Evolutionary conservation across 2,329 filamentous ascomycete species (phyloP).

Genomic region (Cryphonectria radicalis): DNA sequence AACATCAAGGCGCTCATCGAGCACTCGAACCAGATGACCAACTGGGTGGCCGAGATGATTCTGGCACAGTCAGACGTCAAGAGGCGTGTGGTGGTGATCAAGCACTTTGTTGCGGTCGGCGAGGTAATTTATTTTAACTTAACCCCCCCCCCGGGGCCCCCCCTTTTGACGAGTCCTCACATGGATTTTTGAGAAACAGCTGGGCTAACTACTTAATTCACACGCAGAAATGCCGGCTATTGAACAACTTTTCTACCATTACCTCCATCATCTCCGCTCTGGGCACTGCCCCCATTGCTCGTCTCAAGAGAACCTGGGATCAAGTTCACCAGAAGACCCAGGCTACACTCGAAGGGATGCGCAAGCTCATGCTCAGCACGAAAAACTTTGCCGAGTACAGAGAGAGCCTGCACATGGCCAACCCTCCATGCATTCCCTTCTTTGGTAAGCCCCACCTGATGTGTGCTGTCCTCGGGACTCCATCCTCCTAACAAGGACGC

Average conservation of each 20-base stretch:
- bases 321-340: conserved; percentile 87
- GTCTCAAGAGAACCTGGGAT: conserved; percentile 91
- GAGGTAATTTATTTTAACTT: conserved; percentile 67
- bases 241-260: conserved; percentile 97
- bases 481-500: conserved; percentile 27
- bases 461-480: not conserved
- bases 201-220: conserved; percentile 30
- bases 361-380: conserved; percentile 91
- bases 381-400: conserved; percentile 98
- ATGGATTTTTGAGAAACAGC: not conserved
- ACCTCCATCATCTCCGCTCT: conserved; percentile 97
- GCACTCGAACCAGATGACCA: conserved; percentile 98
- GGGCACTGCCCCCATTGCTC: conserved; percentile 91
- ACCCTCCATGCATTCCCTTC: conserved; percentile 97
- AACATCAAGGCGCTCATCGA: conserved; percentile 97
- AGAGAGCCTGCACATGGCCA: conserved; percentile 87
- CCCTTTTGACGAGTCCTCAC: not conserved
- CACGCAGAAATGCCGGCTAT: conserved; percentile 83
- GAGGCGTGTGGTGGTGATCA: conserved; percentile 95
- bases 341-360: conserved; percentile 83
- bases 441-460: conserved; percentile 67
- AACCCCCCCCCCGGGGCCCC: no score
- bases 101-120: conserved; percentile 95
- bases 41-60: conserved; percentile 99
- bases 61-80: conserved; percentile 92